phyloP scores from a whole-genome alignment of 1,139 yeast genomes.

The Spencermartinsiella ligniputridi region DNA sequence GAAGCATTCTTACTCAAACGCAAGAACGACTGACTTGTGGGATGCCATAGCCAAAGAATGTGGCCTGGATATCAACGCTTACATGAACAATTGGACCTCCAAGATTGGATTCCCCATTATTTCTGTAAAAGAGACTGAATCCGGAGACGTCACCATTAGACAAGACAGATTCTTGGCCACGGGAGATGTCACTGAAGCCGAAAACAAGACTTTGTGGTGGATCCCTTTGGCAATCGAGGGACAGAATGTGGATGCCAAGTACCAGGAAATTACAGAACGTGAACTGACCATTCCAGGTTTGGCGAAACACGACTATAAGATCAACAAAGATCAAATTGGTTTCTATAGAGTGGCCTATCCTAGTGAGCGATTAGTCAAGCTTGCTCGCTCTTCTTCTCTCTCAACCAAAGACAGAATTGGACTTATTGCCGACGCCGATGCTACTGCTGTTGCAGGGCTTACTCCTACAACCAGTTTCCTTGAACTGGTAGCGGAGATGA shows the following conservation, averaged over 20 bases:
- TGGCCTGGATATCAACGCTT: conserved; percentile 48
- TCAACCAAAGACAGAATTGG: conserved; percentile 62
- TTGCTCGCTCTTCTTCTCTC: conserved; percentile 41
- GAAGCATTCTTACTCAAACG: conserved; percentile 52
- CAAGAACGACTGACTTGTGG: conserved; percentile 60
- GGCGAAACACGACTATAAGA: conserved; percentile 39
- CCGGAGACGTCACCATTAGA: conserved; percentile 37
- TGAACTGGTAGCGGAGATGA: conserved; percentile 42
- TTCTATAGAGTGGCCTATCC: conserved; percentile 67
- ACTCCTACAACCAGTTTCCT: conserved; percentile 49
- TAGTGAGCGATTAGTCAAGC: conserved; percentile 39
- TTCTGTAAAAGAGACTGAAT: conserved; percentile 38
- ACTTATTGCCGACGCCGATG: conserved; percentile 56
- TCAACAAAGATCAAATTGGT: conserved; percentile 61
- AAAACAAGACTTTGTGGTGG: conserved; percentile 66
- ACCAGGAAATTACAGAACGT: conserved; percentile 16
- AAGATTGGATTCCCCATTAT: conserved; percentile 64
- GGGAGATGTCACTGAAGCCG: conserved; percentile 49
- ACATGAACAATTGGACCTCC: conserved; percentile 59
- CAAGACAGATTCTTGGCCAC: conserved; percentile 56
- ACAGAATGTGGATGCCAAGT: conserved; percentile 36
- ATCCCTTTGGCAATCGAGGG: conserved; percentile 53
- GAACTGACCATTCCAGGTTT: conserved; percentile 26
- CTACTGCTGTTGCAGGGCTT: conserved; percentile 59
- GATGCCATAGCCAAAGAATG: conserved; percentile 51